Base-by-base conservation (phyloP, 306 rosid species). In the Acmispon strigosus region DNA sequence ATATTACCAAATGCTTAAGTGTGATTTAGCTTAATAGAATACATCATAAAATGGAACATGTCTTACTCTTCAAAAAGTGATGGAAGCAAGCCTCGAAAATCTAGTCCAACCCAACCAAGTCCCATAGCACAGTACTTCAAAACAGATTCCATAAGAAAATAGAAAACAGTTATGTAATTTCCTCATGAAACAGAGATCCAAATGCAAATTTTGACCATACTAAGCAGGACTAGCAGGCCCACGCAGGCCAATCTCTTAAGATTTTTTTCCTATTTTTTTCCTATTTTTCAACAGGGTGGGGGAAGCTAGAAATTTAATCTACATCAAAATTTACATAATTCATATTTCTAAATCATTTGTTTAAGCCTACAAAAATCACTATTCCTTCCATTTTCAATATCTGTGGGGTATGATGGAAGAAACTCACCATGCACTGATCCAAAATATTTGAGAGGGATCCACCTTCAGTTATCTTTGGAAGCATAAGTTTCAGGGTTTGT, bases 71-170 rank as follows among this genome's bases (percentile, higher is more conserved):
- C 99, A 81, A 95, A 95, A 51, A 95, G 97, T 57, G 99, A 75
- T 57, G 99, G 97, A 66, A 95, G 96, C 84, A 95, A 75, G 60
- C 97, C 91, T 66, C 99, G 96, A 73, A 89, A 95, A 82, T 95
- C 99, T 55, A 95, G 84, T 70, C 99, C 99, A 75, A 95, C 99
- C 99, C 99, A 91, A 78, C 99, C 99, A 84, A 95, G 97, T 69
- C 99, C 99, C 96, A 91, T 87, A 29, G 99, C 96, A 86, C 99
- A 95, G 72, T 91, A 95, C 99, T 95, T 66, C 20, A 51, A 70
- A 59, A 62, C 71, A 49, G 48, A 71, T 32, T 53, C 37, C 0
- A 74, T 32, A 44, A 76, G 68, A 85, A 44, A 73, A 47, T 17
- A 75, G 53, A 68, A 19, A 70, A 64, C 18, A 70, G 78, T 15